Evolutionary conservation across 805 yeast genomes (phyloP).

Genomic region (Danielozyma ontarioensis): DNA sequence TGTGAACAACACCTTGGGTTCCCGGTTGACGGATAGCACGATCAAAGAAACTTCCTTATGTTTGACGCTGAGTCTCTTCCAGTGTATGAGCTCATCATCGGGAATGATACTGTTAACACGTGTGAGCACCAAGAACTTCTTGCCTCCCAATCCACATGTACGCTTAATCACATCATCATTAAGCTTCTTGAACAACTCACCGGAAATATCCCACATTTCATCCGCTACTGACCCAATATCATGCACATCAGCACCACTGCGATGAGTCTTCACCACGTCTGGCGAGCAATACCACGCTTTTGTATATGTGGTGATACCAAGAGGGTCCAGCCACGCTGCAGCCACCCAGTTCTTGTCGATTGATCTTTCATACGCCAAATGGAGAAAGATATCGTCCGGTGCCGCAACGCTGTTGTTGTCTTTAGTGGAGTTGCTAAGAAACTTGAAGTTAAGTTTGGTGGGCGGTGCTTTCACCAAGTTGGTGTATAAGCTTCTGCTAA

Average conservation of each 20-base stretch:
- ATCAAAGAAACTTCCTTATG: slow-evolving; percentile 54
- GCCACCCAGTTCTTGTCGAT: slow-evolving; percentile 78
- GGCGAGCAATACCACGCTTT: slow-evolving; percentile 58
- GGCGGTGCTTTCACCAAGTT: slow-evolving; percentile 36
- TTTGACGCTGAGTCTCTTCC: slow-evolving; percentile 67
- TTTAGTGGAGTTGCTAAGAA: slow-evolving; percentile 17
- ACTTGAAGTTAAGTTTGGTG: slow-evolving; percentile 29
- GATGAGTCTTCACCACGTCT: slow-evolving; percentile 4
- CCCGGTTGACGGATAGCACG: slow-evolving; percentile 62
- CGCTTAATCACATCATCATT: slow-evolving; percentile 28
- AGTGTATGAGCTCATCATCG: slow-evolving; percentile 74
- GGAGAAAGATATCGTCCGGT: slow-evolving; percentile 72
- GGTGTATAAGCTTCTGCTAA: slow-evolving; percentile 17
- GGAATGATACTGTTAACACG: slow-evolving; percentile 70
- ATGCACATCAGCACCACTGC: slow-evolving; percentile 11
- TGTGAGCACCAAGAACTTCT: slow-evolving; percentile 61
- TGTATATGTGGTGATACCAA: slow-evolving; percentile 57
- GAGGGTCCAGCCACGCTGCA: slow-evolving; percentile 87
- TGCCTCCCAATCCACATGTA: slow-evolving; percentile 40
- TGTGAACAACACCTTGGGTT: slow-evolving; percentile 42
- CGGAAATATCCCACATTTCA: slow-evolving; percentile 61
- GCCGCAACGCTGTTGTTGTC: slow-evolving; percentile 15
- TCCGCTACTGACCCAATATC: slow-evolving; percentile 49
- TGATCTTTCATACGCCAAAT: slow-evolving; percentile 80
- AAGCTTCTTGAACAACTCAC: slow-evolving; percentile 34